Percentiles rank a stretch among this genome's conserved stretches.
phyloP scores from a whole-genome alignment of 306 rosid species.

The Elaeagnus macrophylla region DNA sequence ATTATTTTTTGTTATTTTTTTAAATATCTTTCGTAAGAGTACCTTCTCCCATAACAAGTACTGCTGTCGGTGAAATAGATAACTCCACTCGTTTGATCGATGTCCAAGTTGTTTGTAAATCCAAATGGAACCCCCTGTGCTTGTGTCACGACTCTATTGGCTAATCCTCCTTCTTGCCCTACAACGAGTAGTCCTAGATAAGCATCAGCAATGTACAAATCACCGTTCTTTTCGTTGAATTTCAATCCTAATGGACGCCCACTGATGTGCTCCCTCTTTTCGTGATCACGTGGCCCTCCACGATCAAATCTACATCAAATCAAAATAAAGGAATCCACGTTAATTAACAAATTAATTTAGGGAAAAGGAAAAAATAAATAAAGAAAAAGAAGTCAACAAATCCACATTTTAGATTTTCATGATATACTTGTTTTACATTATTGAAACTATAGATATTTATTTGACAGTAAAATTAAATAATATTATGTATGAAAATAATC shows the following conservation, averaged over 20 bases:
- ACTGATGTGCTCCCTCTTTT: constrained; percentile 44
- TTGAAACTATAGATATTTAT: too few species aligned
- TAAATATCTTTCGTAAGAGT: too few species aligned
- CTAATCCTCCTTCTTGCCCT: constrained; percentile 43
- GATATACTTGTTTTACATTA: too few species aligned
- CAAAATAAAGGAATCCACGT: background rate
- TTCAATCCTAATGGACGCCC: constrained; percentile 71
- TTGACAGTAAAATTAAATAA: too few species aligned
- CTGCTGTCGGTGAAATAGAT: constrained; percentile 63
- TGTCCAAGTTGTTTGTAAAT: constrained; percentile 52
- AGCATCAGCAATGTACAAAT: constrained; percentile 70
- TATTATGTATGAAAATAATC: too few species aligned
- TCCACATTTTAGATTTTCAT: too few species aligned
- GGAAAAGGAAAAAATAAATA: background rate
- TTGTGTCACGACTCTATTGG: constrained; percentile 14
- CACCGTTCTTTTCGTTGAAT: constrained; percentile 30
- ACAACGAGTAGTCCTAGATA: constrained; percentile 56
- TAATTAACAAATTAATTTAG: background rate
- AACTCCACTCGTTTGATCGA: constrained; percentile 35
- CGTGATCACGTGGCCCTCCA: constrained; percentile 37
- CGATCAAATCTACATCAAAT: constrained; percentile 35
- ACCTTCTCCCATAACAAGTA: constrained; percentile 55
- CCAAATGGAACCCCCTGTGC: constrained; percentile 26
- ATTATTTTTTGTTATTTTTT: too few species aligned
- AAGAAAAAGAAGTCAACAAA: too few species aligned